Conservation (phyloP, 768 basidiomycete genomes). For the Pleurotus djamor region DNA sequence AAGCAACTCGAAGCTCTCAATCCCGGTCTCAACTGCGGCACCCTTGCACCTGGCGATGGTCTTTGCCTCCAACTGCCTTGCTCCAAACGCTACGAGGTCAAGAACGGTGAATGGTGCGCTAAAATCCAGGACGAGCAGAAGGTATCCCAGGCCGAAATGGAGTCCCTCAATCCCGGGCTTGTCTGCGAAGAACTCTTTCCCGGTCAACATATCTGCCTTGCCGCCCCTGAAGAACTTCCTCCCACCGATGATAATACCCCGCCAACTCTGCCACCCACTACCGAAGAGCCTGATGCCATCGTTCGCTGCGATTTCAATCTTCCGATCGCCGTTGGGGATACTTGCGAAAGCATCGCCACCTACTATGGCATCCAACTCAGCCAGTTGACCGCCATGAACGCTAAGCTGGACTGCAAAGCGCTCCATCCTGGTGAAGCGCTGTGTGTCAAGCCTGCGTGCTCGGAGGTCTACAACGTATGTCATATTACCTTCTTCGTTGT, state of each 20-base stretch:
- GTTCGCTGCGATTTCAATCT: not conserved
- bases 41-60: not conserved
- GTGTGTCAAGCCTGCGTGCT: conserved; percentile 3
- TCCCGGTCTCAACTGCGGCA: conserved; percentile 6
- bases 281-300: not conserved
- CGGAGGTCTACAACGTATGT: conserved; percentile 3
- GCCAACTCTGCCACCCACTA: not conserved
- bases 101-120: conserved; percentile 6
- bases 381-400: conserved; percentile 5
- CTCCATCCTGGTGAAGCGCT: conserved; percentile 4
- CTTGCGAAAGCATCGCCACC: not conserved
- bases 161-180: conserved; percentile 6
- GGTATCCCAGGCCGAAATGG: conserved; percentile 1
- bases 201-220: conserved; percentile 5
- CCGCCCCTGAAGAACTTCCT: not conserved
- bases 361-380: not conserved
- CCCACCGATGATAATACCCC: not conserved
- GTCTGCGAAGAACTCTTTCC: conserved; percentile 2
- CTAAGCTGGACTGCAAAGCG: conserved; percentile 1
- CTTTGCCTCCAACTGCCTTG: conserved; percentile 6
- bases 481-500: not conserved
- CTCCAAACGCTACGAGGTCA: conserved; percentile 4
- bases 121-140: conserved; percentile 4
- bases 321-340: not conserved
- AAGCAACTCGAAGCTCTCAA: conserved; percentile 6